phyloP scores from a whole-genome alignment of 164 flowering plant genomes.

The Stephania yunnanensis region DNA sequence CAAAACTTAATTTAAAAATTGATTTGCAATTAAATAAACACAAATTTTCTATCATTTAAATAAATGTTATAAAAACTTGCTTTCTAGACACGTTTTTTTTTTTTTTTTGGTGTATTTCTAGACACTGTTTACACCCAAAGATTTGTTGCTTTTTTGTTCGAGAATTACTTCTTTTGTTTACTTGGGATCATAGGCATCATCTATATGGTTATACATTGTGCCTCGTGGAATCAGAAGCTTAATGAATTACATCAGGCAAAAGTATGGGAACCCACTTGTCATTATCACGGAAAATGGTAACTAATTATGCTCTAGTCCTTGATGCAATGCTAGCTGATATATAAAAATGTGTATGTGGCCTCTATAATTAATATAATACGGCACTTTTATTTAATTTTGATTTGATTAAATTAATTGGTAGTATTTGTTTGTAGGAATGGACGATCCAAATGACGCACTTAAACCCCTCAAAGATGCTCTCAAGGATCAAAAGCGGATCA shows the following conservation, averaged over 20 bases:
- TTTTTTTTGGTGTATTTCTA: no score
- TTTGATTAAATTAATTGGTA: neutral
- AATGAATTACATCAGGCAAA: conserved; percentile 76
- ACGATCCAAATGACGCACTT: conserved; percentile 63
- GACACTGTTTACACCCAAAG: no score
- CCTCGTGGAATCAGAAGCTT: conserved; percentile 76
- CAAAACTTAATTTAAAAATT: no score
- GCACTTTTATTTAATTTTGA: neutral
- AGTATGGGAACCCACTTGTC: conserved; percentile 76
- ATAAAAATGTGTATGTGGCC: neutral
- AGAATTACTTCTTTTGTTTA: no score
- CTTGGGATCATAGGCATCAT: conserved; percentile 53
- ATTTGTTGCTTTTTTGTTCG: no score
- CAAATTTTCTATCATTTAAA: no score
- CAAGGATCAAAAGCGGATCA: conserved; percentile 83
- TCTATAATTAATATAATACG: no score
- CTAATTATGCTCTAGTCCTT: neutral
- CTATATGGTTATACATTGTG: conserved; percentile 86
- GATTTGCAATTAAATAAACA: no score
- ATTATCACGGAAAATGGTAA: conserved; percentile 89
- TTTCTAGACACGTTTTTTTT: no score
- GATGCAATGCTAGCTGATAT: no score
- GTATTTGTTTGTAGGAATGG: conserved; percentile 64
- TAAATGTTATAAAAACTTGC: no score
- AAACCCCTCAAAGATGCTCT: conserved; percentile 51